Evolutionary conservation across 1,139 yeast genomes (phyloP), one percentile per base, ranked within the genome.

Genomic region (Kluyveromyces marxianus): DNA sequence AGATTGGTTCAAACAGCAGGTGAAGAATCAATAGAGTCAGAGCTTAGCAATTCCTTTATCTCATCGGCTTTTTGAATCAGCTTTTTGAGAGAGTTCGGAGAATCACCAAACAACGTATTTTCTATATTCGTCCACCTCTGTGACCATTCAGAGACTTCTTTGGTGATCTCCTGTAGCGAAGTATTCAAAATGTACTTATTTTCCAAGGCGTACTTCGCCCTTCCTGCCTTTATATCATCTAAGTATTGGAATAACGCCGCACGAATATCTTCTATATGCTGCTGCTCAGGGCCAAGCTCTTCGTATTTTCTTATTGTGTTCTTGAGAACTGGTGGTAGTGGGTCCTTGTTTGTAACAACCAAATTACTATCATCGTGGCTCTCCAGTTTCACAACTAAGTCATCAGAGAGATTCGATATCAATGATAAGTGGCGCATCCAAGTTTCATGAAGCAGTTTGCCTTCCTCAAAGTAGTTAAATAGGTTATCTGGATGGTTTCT

Each of bases 71-170:
- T 54, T 35, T 53, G 57, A 26, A 62, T 46, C 56, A 61, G 56
- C 27, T 49, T 57, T 41, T 51, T 55, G 47, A 62, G 54, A 6
- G 65, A 61, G 29, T 50, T 51, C 10, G 63, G 50, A 30, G 51
- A 54, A 40, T 60, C 63, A 6, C 65, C 66, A 46, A 62, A 62
- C 57, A 62, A 51, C 39, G 58, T 42, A 42, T 47, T 53, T 41
- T 62, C 67, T 29, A 62, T 51, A 32, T 55, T 52, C 26, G 59
- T 59, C 56, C 60, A 58, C 35, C 61, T 60, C 36, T 53, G 55
- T 38, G 61, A 54, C 67, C 67, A 62, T 14, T 52, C 48, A 8
- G 54, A 55, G 1, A 60, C 60, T 36, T 60, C 64, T 39, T 52
- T 54, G 7, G 53, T 56, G 29, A 61, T 37, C 24, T 50, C 46